Conservation (phyloP, 768 basidiomycete genomes). For the Phaeotremella fagi region DNA sequence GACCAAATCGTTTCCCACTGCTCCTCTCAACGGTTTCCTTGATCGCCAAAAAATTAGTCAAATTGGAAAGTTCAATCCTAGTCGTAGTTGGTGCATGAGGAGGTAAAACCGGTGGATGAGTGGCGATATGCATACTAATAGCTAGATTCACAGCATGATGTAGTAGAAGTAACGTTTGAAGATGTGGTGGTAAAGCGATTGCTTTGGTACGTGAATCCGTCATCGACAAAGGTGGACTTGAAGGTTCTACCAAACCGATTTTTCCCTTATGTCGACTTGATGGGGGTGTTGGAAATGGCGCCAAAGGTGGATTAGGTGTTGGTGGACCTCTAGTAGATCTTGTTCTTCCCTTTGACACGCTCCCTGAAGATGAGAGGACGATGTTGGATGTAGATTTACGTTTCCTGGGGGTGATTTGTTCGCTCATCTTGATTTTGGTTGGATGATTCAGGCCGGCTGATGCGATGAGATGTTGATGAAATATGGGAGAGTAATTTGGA, state of each 20-base stretch:
- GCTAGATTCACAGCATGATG: slow-evolving; percentile 46
- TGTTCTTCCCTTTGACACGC: background rate
- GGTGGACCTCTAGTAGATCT: slow-evolving; percentile 13
- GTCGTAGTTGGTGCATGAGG: slow-evolving; percentile 32
- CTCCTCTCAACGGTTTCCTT: slow-evolving; percentile 42
- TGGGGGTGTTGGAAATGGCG: slow-evolving; percentile 45
- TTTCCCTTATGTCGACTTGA: slow-evolving; percentile 14
- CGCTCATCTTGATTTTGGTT: background rate
- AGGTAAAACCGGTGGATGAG: slow-evolving; percentile 45
- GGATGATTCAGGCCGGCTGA: background rate
- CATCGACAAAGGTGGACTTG: slow-evolving; percentile 1
- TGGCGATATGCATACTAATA: slow-evolving; percentile 42
- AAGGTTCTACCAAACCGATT: background rate
- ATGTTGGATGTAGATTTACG: background rate
- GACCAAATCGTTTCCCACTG: slow-evolving; percentile 36
- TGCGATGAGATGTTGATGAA: background rate
- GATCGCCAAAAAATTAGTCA: slow-evolving; percentile 40
- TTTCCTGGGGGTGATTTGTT: background rate
- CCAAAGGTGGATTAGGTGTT: slow-evolving; percentile 42
- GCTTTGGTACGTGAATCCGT: background rate
- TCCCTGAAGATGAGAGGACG: no score
- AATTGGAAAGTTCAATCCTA: slow-evolving; percentile 28
- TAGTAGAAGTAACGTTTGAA: slow-evolving; percentile 40
- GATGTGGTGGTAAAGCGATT: slow-evolving; percentile 34
- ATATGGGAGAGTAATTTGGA: background rate